phyloP scores from a whole-genome alignment of 2,329 filamentous ascomycete species.

The Domatiomyces globalis region DNA sequence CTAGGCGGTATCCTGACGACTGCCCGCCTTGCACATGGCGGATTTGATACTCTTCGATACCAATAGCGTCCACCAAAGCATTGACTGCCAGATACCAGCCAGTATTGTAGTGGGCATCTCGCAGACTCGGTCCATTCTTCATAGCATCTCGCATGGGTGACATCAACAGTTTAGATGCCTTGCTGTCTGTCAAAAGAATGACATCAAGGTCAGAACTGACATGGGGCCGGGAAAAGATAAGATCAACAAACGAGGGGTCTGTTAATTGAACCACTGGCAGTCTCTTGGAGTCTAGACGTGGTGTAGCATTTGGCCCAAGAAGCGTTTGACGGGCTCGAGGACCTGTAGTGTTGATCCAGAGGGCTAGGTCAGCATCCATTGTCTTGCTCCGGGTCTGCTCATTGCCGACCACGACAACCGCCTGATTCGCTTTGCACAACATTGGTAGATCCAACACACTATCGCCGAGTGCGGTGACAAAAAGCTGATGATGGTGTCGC shows the following conservation, averaged over 20 bases:
- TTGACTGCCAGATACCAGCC: conserved; percentile 19
- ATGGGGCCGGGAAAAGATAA: conserved; percentile 18
- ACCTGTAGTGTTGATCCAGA: conserved; percentile 28
- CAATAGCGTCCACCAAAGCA: conserved; percentile 27
- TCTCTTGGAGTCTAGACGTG: conserved; percentile 29
- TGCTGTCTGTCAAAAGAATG: conserved; percentile 21
- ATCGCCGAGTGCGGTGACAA: conserved; percentile 47
- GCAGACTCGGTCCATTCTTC: conserved; percentile 32
- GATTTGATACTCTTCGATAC: conserved; percentile 37
- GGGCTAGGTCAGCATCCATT: conserved; percentile 31
- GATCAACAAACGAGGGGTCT: conserved; percentile 3
- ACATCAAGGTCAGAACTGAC: neutral
- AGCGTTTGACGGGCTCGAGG: conserved; percentile 35
- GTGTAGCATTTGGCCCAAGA: conserved; percentile 27
- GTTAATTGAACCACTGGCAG: conserved; percentile 32
- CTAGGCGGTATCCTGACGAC: conserved; percentile 34
- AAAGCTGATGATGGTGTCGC: conserved; percentile 20
- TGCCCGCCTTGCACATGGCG: conserved; percentile 38
- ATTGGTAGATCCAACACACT: conserved; percentile 45
- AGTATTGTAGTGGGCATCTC: conserved; percentile 35
- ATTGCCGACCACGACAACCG: conserved; percentile 43
- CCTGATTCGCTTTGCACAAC: conserved; percentile 39
- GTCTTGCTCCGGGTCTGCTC: conserved; percentile 33
- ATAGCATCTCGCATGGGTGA: conserved; percentile 40
- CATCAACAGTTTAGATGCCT: conserved; percentile 37